Evolutionary conservation across 441 rosid species (phyloP).

Genomic region (Euphorbia celastroides): DNA sequence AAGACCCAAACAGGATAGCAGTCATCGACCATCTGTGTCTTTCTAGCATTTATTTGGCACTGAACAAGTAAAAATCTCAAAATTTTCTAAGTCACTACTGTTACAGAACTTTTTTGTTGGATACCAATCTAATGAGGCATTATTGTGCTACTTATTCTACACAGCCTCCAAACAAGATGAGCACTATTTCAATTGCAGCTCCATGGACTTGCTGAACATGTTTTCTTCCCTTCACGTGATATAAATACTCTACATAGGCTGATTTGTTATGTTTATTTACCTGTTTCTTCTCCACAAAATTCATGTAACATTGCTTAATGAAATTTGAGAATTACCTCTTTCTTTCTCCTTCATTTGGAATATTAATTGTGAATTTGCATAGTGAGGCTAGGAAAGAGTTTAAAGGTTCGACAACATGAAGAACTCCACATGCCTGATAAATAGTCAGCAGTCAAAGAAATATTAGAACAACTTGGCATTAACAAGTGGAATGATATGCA

Average conservation of each 20-base stretch:
- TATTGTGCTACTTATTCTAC: background rate
- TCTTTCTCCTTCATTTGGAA: slow-evolving; percentile 76
- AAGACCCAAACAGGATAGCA: background rate
- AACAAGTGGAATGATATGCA: slow-evolving; percentile 8
- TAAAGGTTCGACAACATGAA: slow-evolving; percentile 94
- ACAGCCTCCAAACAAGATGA: background rate
- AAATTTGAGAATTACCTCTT: slow-evolving; percentile 48
- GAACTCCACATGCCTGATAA: slow-evolving; percentile 96
- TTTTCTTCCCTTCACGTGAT: background rate
- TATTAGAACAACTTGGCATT: slow-evolving; percentile 12
- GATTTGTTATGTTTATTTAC: background rate
- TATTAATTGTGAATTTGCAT: slow-evolving; percentile 89
- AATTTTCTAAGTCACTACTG: background rate
- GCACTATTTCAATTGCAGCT: background rate
- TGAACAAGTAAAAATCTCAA: background rate
- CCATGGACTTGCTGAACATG: background rate
- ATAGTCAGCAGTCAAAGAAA: slow-evolving; percentile 18
- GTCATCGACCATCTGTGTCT: background rate
- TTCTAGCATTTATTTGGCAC: background rate
- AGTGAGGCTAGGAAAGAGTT: slow-evolving; percentile 97
- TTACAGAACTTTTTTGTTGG: background rate
- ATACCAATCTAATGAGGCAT: background rate
- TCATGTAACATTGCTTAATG: slow-evolving; percentile 16
- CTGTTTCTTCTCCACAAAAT: background rate
- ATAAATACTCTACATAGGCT: background rate